Evolutionary conservation across 352 stramenopile species (phyloP).

Genomic region (Phytophthora sojae): DNA sequence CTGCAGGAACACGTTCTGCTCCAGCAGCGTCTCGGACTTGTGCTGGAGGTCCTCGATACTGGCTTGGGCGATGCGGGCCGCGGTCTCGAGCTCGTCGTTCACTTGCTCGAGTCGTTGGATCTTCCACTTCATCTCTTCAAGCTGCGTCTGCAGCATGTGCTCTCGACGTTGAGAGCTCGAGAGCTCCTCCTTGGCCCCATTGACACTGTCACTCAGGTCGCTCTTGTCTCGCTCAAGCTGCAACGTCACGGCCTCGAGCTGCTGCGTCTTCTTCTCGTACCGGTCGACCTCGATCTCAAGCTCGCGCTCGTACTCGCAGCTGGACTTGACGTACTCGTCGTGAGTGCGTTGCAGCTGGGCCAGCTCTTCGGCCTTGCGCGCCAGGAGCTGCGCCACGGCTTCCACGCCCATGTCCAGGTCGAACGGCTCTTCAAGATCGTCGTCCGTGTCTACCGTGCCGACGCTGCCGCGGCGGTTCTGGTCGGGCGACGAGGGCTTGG

Average conservation of each 20-base stretch:
- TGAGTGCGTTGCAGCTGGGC: conserved; percentile 63
- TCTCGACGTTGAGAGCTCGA: conserved; percentile 35
- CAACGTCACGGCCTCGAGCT: conserved; percentile 27
- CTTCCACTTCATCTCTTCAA: conserved; percentile 67
- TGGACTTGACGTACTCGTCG: conserved; percentile 80
- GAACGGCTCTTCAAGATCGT: conserved; percentile 30
- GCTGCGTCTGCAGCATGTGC: conserved; percentile 42
- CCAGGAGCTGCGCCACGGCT: conserved; percentile 28
- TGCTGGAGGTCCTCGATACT: conserved; percentile 72
- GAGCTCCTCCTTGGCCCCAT: conserved; percentile 37
- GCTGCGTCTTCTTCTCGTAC: conserved; percentile 53
- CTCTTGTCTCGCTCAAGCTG: conserved; percentile 46
- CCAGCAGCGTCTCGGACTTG: conserved; percentile 56
- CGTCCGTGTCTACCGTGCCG: conserved; percentile 19
- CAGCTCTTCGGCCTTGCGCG: conserved; percentile 47
- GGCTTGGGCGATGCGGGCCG: conserved; percentile 63
- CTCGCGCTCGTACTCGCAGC: conserved; percentile 79
- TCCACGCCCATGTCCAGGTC: conserved; percentile 19
- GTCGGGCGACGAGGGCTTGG: conserved; percentile 15
- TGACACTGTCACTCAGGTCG: conserved; percentile 18
- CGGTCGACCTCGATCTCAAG: conserved; percentile 68
- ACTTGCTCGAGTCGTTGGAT: conserved; percentile 74
- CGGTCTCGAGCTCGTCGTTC: conserved; percentile 77
- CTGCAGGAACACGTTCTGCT: conserved; percentile 75
- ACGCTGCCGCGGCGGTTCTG: conserved; percentile 19